Conservation (phyloP, 2,329 filamentous ascomycete genomes). For the Geosmithia morbida region DNA sequence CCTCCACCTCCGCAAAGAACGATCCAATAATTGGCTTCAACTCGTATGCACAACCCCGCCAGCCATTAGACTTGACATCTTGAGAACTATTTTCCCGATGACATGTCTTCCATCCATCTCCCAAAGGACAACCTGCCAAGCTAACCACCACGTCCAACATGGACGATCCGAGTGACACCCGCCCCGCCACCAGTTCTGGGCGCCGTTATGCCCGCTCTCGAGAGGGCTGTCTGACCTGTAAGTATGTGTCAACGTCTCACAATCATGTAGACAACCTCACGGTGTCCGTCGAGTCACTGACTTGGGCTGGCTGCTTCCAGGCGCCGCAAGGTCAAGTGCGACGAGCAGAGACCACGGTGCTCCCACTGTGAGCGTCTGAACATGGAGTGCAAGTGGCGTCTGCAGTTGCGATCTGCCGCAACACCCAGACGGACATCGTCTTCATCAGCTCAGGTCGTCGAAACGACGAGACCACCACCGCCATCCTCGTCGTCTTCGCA, state of each 20-base stretch:
- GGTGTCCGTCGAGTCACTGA: background rate
- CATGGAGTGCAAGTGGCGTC: constrained; percentile 21
- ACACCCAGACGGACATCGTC: background rate
- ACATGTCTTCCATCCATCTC: too few species aligned
- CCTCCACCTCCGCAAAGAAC: too few species aligned
- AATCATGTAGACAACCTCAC: background rate
- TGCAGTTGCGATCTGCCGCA: background rate
- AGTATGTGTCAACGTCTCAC: constrained; percentile 13
- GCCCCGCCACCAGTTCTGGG: background rate
- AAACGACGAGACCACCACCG: background rate
- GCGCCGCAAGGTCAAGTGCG: constrained; percentile 4
- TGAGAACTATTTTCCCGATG: too few species aligned
- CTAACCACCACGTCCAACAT: too few species aligned
- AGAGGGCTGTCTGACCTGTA: constrained; percentile 25
- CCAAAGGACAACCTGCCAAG: too few species aligned
- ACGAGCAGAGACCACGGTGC: constrained; percentile 4
- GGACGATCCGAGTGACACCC: background rate
- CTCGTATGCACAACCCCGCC: too few species aligned
- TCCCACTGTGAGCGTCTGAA: constrained; percentile 6
- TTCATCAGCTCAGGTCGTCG: background rate
- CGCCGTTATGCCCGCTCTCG: constrained; percentile 1
- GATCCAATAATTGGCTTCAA: too few species aligned
- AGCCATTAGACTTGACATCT: too few species aligned
- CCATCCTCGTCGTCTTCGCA: background rate
- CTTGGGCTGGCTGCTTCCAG: constrained; percentile 8